Conservation (phyloP, 1,139 yeast genomes). For the Candida tunisiensis region DNA sequence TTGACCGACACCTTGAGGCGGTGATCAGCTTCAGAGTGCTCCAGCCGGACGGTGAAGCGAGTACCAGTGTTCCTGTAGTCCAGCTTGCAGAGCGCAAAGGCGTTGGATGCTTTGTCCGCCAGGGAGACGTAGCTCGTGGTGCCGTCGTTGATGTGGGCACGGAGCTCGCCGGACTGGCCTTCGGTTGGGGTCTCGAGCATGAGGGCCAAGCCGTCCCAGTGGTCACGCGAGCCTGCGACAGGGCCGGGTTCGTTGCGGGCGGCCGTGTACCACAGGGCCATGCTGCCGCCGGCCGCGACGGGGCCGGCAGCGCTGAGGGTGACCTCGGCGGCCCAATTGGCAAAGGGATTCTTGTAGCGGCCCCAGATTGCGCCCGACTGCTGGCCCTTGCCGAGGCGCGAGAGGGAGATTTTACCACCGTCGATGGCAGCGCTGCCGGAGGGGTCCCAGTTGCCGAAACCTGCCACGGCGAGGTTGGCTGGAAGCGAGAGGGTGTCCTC, state of each 20-base stretch:
- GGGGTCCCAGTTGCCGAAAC: neutral
- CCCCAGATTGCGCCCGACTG: slow-evolving; percentile 14
- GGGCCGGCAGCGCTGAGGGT: slow-evolving; percentile 4
- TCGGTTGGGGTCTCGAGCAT: slow-evolving; percentile 16
- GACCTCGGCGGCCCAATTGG: slow-evolving; percentile 15
- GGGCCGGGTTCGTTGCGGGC: slow-evolving; percentile 20
- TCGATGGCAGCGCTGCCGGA: neutral
- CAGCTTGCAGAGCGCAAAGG: slow-evolving; percentile 20
- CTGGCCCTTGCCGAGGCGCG: neutral
- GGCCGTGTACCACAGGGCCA: slow-evolving; percentile 21
- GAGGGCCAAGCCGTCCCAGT: slow-evolving; percentile 24
- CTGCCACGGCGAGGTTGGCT: too few species aligned
- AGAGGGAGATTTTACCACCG: neutral
- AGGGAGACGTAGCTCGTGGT: slow-evolving; percentile 6
- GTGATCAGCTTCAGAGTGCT: slow-evolving; percentile 16
- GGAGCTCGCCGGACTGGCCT: slow-evolving; percentile 10
- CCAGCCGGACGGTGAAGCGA: slow-evolving; percentile 15
- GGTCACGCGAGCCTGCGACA: slow-evolving; percentile 20
- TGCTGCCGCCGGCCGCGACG: slow-evolving; percentile 7
- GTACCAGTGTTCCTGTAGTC: slow-evolving; percentile 19
- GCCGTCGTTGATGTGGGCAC: slow-evolving; percentile 25
- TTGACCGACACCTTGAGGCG: slow-evolving; percentile 21
- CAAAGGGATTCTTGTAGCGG: slow-evolving; percentile 8
- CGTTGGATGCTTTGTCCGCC: slow-evolving; percentile 10
- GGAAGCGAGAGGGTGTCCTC: too few species aligned